These are phyloP conservation scores for Candida labiduridarum DNA, from an alignment of 1,139 yeast species.

Conservation along the genomic window DNA sequence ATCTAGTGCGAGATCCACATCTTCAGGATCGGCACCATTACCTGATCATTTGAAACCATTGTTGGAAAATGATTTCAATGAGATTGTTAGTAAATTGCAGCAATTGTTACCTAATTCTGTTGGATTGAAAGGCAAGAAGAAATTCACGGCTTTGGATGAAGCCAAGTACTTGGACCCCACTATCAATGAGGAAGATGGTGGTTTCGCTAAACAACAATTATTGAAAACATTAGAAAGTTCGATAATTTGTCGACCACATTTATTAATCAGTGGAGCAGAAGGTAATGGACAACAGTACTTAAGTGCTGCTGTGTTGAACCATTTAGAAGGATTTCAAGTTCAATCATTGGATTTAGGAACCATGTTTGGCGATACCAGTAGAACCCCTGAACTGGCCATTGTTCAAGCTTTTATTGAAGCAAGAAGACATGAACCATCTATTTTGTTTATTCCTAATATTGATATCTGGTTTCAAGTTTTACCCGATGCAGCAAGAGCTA, in stretches of 20 bases:
- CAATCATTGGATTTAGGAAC: conserved; percentile 84
- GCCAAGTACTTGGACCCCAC: conserved; percentile 67
- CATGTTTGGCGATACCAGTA: conserved; percentile 75
- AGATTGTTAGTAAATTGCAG: conserved; percentile 53
- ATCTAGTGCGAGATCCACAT: conserved; percentile 84
- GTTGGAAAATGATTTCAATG: conserved; percentile 50
- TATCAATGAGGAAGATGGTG: conserved; percentile 60
- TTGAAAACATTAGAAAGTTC: conserved; percentile 61
- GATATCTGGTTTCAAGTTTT: conserved; percentile 77
- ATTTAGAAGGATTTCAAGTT: conserved; percentile 87
- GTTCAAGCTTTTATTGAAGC: conserved; percentile 90
- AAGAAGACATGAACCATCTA: conserved; percentile 85
- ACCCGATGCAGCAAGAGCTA: conserved; percentile 69
- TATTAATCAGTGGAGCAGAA: conserved; percentile 69
- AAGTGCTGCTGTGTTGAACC: conserved; percentile 79
- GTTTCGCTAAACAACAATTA: conserved; percentile 68
- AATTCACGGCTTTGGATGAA: conserved; percentile 64
- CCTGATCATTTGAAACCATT: conserved; percentile 74
- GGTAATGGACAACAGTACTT: conserved; percentile 91
- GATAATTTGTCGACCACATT: conserved; percentile 79
- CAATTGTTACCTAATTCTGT: conserved; percentile 62
- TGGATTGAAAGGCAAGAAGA: conserved; percentile 37
- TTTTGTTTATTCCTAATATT: conserved; percentile 80
- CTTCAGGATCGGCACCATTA: conserved; percentile 74
- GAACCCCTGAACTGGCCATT: conserved; percentile 82